Evolutionary conservation across 202 grass and related monocot genomes (phyloP).

Genomic region (Elaeis oleifera): DNA sequence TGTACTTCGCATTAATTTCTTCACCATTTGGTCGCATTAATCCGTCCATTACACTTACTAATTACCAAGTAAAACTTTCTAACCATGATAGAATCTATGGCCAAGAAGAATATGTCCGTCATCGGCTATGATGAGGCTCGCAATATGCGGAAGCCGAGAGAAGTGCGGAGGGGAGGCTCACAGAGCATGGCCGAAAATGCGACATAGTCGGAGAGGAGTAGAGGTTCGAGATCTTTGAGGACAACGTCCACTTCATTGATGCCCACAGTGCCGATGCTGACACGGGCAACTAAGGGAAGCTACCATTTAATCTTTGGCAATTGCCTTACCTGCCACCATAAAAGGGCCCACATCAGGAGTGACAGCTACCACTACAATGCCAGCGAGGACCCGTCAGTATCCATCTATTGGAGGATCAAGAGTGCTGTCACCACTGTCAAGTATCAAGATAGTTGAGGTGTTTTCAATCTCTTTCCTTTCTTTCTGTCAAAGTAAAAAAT

Average conservation of each 20-base stretch:
- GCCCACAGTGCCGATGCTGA: conserved; percentile 4
- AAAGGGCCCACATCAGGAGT: background rate
- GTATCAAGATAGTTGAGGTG: background rate
- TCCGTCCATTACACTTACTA: too few species aligned
- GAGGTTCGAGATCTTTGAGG: conserved; percentile 13
- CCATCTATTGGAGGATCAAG: conserved; percentile 2
- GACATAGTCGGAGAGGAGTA: conserved; percentile 8
- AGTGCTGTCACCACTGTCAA: conserved; percentile 5
- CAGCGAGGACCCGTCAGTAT: background rate
- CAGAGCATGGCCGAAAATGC: background rate
- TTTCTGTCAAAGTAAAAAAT: too few species aligned
- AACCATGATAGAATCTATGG: too few species aligned
- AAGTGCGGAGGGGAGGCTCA: conserved; percentile 12
- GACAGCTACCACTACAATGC: background rate
- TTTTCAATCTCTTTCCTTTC: background rate
- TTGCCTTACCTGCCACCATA: background rate
- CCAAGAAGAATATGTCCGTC: conserved; percentile 1
- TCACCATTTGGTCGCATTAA: too few species aligned
- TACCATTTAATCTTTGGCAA: background rate
- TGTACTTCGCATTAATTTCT: too few species aligned
- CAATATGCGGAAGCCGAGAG: background rate
- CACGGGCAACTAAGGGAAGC: conserved; percentile 9
- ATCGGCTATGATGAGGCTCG: background rate
- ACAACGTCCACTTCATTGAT: conserved; percentile 15
- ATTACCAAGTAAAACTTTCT: too few species aligned